phyloP scores from a whole-genome alignment of 2,329 filamentous ascomycete species.

The Ascochyta fabae region DNA sequence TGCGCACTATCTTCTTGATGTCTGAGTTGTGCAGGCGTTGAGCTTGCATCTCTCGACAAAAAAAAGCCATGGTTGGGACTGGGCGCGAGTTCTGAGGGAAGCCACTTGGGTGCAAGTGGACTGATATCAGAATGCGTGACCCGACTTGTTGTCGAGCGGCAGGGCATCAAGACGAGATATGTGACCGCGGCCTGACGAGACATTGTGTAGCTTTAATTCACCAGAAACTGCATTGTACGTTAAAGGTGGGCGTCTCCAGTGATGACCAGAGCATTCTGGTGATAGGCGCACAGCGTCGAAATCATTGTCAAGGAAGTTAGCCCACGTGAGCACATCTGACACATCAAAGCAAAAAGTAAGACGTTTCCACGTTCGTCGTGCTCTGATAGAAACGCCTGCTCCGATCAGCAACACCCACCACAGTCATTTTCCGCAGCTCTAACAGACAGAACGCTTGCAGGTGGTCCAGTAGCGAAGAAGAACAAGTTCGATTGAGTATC shows the following conservation, averaged over 20 bases:
- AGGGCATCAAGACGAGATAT: slow-evolving; percentile 6
- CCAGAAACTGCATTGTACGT: not conserved
- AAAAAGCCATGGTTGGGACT: slow-evolving; percentile 7
- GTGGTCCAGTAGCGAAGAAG: slow-evolving; percentile 1
- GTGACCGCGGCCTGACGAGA: not conserved
- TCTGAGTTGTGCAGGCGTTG: slow-evolving; percentile 29
- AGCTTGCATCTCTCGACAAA: slow-evolving; percentile 21
- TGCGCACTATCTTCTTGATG: slow-evolving; percentile 31
- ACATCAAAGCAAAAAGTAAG: not conserved
- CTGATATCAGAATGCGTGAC: not conserved
- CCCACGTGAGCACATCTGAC: not conserved
- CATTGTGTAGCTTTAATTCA: slow-evolving; percentile 9
- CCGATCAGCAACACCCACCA: not conserved
- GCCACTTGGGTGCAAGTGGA: not conserved
- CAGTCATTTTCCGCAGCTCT: not conserved
- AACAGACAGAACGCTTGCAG: not conserved
- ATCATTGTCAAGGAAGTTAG: not conserved
- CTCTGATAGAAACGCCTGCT: not conserved
- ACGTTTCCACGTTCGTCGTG: not conserved
- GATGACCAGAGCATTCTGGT: not conserved
- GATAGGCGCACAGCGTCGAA: not conserved
- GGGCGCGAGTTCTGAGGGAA: not conserved
- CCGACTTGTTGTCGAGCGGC: not conserved
- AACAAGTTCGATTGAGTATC: slow-evolving; percentile 29
- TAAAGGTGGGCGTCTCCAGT: not conserved